Evolutionary conservation across 2,329 filamentous ascomycete species (phyloP).

Genomic region (Cercospora janseana): DNA sequence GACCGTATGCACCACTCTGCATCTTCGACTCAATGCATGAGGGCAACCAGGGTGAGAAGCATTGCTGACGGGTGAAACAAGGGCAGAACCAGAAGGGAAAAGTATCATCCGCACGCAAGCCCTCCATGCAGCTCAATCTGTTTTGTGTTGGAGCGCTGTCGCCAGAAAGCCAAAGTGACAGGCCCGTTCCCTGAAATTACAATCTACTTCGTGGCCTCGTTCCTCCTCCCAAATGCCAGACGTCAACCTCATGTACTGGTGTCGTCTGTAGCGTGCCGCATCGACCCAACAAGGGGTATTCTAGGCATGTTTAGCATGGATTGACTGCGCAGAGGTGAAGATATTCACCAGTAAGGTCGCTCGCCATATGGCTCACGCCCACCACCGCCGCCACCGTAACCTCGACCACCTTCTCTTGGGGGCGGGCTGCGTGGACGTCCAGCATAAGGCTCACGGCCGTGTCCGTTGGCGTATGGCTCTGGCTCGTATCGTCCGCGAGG

Average conservation of each 20-base stretch:
- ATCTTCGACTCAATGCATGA: slow-evolving; percentile 10
- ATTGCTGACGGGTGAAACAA: slow-evolving; percentile 1
- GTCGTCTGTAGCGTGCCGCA: slow-evolving; percentile 9
- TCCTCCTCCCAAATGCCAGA: too few species aligned
- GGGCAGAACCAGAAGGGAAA: not conserved
- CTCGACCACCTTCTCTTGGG: slow-evolving; percentile 44
- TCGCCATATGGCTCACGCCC: slow-evolving; percentile 25
- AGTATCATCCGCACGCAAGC: slow-evolving; percentile 10
- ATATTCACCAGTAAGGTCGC: slow-evolving; percentile 36
- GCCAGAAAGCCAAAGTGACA: not conserved
- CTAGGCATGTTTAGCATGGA: slow-evolving; percentile 22
- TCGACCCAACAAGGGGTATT: slow-evolving; percentile 11
- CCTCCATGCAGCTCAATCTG: slow-evolving; percentile 1
- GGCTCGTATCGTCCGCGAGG: slow-evolving; percentile 50
- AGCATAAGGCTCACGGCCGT: slow-evolving; percentile 52
- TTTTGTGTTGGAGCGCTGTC: not conserved
- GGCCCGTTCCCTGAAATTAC: slow-evolving; percentile 14
- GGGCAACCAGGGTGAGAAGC: not conserved
- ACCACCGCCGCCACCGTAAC: slow-evolving; percentile 26
- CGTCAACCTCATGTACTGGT: slow-evolving; percentile 13
- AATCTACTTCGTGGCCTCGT: slow-evolving; percentile 10
- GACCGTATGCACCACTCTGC: not conserved
- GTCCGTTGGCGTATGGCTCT: slow-evolving; percentile 61
- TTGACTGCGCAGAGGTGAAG: slow-evolving; percentile 20
- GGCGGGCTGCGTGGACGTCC: slow-evolving; percentile 45